These are phyloP conservation scores for Magnolia sinica DNA, from an alignment of 164 flowering plant species.

Conservation along the genomic window DNA sequence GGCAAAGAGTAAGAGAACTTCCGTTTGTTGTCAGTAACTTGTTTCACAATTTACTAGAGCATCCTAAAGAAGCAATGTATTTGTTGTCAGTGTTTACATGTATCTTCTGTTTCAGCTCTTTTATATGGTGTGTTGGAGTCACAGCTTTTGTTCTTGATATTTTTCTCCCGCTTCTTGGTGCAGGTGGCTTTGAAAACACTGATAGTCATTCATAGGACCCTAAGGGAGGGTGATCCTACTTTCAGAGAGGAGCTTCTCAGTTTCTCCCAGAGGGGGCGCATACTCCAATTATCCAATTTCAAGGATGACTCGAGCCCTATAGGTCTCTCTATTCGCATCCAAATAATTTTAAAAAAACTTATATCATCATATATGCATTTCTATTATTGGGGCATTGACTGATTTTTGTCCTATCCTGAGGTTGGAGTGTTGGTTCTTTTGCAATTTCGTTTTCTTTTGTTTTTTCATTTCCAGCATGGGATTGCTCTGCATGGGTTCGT, in stretches of 20 bases:
- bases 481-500: constrained; percentile 99
- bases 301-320: constrained; percentile 97
- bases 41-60: not conserved
- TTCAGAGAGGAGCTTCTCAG: constrained; percentile 87
- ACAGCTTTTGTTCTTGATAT: no score
- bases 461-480: constrained; percentile 75
- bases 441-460: not conserved
- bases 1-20: no score
- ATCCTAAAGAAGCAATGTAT: not conserved
- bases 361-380: not conserved
- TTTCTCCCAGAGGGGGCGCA: constrained; percentile 72
- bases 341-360: not conserved
- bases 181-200: constrained; percentile 95
- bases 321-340: constrained; percentile 34
- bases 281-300: constrained; percentile 89
- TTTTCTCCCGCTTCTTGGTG: not conserved
- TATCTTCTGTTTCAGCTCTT: not conserved
- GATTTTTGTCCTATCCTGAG: not conserved
- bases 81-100: not conserved
- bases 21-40: not conserved
- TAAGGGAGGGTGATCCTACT: constrained; percentile 97
- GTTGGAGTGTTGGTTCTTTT: not conserved
- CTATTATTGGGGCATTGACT: not conserved
- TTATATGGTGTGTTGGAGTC: not conserved
- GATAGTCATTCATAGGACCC: constrained; percentile 78